Base-by-base conservation (phyloP, 2,329 filamentous ascomycete genomes). In the Leptographium lundbergii region DNA sequence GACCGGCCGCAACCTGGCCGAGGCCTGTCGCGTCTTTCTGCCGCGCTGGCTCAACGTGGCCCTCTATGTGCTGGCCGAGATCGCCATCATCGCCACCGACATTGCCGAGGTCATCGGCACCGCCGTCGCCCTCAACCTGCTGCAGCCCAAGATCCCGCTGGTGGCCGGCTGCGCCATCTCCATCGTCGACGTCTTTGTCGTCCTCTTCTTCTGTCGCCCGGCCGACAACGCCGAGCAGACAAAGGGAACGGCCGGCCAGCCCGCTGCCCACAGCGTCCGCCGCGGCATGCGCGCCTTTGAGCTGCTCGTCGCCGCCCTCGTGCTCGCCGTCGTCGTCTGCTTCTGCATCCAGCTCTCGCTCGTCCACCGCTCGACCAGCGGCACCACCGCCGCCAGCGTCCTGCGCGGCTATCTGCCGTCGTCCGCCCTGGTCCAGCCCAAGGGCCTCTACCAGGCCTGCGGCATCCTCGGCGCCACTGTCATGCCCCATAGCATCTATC, bases 391-490 rank as follows among this genome's bases (percentile, higher is more conserved):
- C 1, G 80, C 80, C 1, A 75, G 85, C 19, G 82, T 88, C 2
- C 84, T 88, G 67, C 73, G 71, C 42, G 85, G 85, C 22, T 88
- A 85, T 64, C 68, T 88, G 22, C 85, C 85, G 0, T 87, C 83
- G 0, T 72, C 72, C 50, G 75, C 78, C 4, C 69, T 88, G 1
- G 72, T 86, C 1, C 71, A 86, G 67, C 76, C 78, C 1, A 66
- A 82, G 66, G 85, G 78, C 71, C 63, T 72, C 0, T 88, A 87
- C 67, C 84, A 88, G 69, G 81, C 86, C 1, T 91, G 87, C 63
- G 87, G 87, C 57, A 91, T 91, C 60, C 75, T 91, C 0, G 87
- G 87, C 2, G 87, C 87, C 4, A 91, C 87, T 0, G 85, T 87
- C 27, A 87, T 87, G 84, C 84, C 84, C 5, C 84, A 87, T 65